Base-by-base conservation (phyloP, 495 filamentous ascomycete genomes). In the Penicillium maclennaniae region DNA sequence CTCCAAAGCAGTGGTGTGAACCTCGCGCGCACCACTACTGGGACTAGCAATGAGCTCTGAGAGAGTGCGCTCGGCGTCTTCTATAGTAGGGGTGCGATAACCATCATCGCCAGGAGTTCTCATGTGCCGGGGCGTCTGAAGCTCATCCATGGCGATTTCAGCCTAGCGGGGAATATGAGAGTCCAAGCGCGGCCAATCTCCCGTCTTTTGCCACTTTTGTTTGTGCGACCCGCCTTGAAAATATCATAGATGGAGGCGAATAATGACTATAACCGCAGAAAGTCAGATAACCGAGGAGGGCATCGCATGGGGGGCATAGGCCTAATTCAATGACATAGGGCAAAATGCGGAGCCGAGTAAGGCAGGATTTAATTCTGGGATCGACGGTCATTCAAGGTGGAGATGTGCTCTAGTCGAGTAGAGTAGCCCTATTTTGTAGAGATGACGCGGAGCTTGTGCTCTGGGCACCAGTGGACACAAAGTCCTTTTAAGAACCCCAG, bases 51-150 rank as follows among this genome's bases (percentile, higher is more conserved):
- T 43, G 8, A 53, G 38, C 4, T 51, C 51, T 2, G 62, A 60
- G 19, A 73, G 58, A 6, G 55, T 59, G 8, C 61, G 59, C 46
- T 74, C 61, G 12, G 73, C 65, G 56, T 79, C 76, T 54, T 79
- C 76, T 26, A 77, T 72, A n/a, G 73, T 75, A 8, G 77, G 77
- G 0, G 77, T 79, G 19, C 73, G 70, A 58, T 74, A 79, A 0
- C 77, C 76, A 39, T 80, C 76, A 14, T 75, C 70, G 10, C 74
- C 75, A 1, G 70, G 74, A 36, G 49, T 68, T 41, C 68, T 60
- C 69, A 75, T 57, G 49, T 79, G 71, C 23, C 66, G 55, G 21
- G 74, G 71, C 12, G 65, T 28, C 16, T 54, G 60, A n/a, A 69
- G 39, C 25, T 62, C 61, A 47, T 58, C 44, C 66, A 69, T 70